These are phyloP conservation scores for Bothriochloa decipiens DNA, from an alignment of 176 grass and related monocot genomes.

Conservation along the genomic window DNA sequence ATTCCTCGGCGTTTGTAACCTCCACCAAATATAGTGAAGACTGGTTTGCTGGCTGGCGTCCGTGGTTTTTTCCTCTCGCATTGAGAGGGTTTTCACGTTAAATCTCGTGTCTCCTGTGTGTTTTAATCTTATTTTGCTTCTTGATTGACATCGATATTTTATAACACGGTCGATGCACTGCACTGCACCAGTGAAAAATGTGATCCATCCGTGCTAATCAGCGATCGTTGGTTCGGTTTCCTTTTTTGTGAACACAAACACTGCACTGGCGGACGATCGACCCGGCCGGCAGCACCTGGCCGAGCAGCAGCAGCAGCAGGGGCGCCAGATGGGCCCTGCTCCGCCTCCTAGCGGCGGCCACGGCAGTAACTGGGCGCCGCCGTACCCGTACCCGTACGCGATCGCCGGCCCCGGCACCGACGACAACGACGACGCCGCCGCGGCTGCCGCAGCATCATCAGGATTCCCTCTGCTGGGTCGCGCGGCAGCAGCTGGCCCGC, in stretches of 20 bases:
- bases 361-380: constrained; percentile 39
- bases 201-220: neutral
- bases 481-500: neutral
- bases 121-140: no score
- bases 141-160: no score
- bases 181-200: neutral
- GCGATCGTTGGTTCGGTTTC: neutral
- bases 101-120: no score
- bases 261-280: neutral
- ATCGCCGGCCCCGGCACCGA: neutral
- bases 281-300: neutral
- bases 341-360: neutral
- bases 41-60: no score
- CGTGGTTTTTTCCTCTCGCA: no score
- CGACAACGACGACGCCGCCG: neutral
- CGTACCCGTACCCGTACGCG: neutral
- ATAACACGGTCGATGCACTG: no score
- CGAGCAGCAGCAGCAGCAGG: neutral
- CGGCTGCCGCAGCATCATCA: constrained; percentile 74
- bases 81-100: no score
- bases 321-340: constrained; percentile 5
- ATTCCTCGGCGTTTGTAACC: no score
- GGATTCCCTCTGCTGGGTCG: constrained; percentile 53
- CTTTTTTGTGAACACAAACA: neutral
- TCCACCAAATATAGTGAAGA: no score